Evolutionary conservation across 2,329 filamentous ascomycete genomes (phyloP).

Genomic region (Xylariaceae sp.): DNA sequence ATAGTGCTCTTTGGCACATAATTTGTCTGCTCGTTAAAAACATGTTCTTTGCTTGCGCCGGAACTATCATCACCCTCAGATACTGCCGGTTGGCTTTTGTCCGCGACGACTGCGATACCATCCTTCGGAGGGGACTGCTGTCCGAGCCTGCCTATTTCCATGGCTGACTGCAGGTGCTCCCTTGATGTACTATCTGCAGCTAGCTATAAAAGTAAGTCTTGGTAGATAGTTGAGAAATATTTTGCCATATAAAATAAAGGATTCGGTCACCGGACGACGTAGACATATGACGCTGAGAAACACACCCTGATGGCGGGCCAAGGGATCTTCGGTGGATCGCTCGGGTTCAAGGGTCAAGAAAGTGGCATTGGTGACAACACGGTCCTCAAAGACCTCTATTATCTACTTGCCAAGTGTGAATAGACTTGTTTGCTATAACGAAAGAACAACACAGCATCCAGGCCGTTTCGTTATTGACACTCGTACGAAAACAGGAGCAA

Average conservation of each 20-base stretch:
- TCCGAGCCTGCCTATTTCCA: conserved; percentile 15
- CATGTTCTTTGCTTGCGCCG: conserved; percentile 21
- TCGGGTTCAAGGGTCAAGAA: neutral
- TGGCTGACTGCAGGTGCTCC: neutral
- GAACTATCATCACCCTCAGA: conserved; percentile 2
- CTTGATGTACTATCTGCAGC: neutral
- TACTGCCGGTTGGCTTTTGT: neutral
- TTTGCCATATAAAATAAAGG: conserved; percentile 5
- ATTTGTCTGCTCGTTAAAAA: conserved; percentile 59
- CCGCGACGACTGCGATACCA: neutral
- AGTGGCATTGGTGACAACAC: neutral
- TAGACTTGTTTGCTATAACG: neutral
- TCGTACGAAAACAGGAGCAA: neutral
- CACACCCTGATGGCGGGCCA: conserved; percentile 22
- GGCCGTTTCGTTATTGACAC: neutral
- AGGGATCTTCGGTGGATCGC: conserved; percentile 1
- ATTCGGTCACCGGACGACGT: neutral
- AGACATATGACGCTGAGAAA: neutral
- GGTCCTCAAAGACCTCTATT: conserved; percentile 1
- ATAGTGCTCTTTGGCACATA: conserved; percentile 55
- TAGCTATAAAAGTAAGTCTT: neutral
- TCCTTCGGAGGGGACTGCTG: conserved; percentile 4
- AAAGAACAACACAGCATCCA: neutral
- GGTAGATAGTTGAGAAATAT: conserved; percentile 1
- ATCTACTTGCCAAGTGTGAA: neutral